Evolutionary conservation across 441 rosid genomes (phyloP).

Genomic region (Metrosideros polymorpha): DNA sequence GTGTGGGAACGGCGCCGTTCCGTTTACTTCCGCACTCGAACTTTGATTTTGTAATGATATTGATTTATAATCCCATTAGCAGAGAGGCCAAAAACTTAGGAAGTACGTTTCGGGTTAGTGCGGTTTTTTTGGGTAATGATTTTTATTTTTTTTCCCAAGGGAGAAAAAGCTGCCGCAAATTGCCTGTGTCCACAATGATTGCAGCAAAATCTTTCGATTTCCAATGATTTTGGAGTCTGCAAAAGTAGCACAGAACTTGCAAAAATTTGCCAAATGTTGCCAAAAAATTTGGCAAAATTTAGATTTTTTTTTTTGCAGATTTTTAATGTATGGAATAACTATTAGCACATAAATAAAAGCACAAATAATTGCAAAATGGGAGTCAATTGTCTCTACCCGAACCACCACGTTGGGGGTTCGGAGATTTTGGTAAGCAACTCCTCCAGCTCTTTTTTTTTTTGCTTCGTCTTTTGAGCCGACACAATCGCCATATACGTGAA

Average conservation of each 20-base stretch:
- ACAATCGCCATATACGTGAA: not conserved
- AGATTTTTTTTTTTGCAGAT: not conserved
- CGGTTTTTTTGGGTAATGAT: not conserved
- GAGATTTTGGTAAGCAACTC: not conserved
- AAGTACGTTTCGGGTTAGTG: not conserved
- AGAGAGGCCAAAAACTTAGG: not conserved
- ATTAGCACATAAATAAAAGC: not conserved
- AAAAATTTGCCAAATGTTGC: no score
- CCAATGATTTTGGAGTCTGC: not conserved
- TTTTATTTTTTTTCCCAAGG: not conserved
- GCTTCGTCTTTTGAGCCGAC: not conserved
- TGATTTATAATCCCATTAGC: no score
- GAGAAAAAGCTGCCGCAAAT: not conserved
- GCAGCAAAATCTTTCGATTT: not conserved
- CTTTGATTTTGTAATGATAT: not conserved
- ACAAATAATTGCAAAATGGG: not conserved
- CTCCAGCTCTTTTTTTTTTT: rapidly evolving
- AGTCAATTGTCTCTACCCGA: not conserved
- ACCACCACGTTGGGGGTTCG: not conserved
- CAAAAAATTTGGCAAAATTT: no score
- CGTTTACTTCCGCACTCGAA: not conserved
- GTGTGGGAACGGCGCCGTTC: not conserved
- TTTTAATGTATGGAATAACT: not conserved
- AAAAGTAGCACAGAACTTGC: not conserved
- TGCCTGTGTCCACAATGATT: not conserved